Evolutionary conservation across 352 stramenopile genomes (phyloP), one percentile per base, ranked within the genome.

Genomic region (Blastocystis sp.): DNA sequence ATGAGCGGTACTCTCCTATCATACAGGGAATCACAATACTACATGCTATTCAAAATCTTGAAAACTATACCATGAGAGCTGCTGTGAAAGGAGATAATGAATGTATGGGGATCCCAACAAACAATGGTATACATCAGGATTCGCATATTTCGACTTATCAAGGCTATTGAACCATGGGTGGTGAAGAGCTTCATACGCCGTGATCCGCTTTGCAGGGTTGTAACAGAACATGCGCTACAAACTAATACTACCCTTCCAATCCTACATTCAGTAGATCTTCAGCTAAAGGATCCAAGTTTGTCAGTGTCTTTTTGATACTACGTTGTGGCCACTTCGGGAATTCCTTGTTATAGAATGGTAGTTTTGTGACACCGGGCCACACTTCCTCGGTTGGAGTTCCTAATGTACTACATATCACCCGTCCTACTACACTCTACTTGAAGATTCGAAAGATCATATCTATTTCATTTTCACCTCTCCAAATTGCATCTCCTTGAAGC

Each of bases 301-400:
- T 42, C 24, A 88, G 7, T 37, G 77, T 88, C 62, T 88, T 88
- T 27, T 48, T 42, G 19, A 88, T 88, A 48, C 77, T 88, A n/a
- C 62, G 94, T 24, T 95, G 93, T 15, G 92, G 94, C 97, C 97
- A 99, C 77, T 97, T 96, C n/a, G 97, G 97, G 91, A 99, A 99
- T 30, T 92, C 92, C 53, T 93, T 93, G 91, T 99, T 98, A 94
- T 97, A 99, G 91, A 99, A 97, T 0, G 96, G 96, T 51, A 99
- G 91, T 27, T 93, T 93, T 11, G 96, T 98, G 0, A 99, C 96
- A 44, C 96, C 96, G 2, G 95, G 95, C 97, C 97, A 99, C 24
- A 95, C 92, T 48, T 93, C 90, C 90, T 99, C 97, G 78, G 95
- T 96, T 0, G 97, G 97, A 11, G 97, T 99, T 35, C 97, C 97